Evolutionary conservation across 2,329 filamentous ascomycete species (phyloP).

Genomic region (Fusarium sp.): DNA sequence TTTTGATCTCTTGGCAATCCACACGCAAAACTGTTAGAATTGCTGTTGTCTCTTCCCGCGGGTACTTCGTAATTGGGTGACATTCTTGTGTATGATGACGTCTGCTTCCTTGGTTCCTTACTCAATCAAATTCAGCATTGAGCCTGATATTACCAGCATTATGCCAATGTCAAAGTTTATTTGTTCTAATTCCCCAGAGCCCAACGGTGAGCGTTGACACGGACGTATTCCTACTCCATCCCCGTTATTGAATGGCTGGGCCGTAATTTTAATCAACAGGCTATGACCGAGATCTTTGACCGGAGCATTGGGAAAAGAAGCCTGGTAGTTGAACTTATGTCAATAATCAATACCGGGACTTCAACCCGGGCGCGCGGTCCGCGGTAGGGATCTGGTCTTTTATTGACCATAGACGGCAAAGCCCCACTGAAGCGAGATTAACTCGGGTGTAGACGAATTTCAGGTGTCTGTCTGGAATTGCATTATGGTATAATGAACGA

Average conservation of each 20-base stretch:
- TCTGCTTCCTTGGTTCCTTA: conserved; percentile 9
- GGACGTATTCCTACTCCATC: background rate
- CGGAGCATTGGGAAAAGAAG: conserved; percentile 24
- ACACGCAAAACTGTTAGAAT: background rate
- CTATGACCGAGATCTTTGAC: conserved; percentile 9
- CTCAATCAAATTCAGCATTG: background rate
- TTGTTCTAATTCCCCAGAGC: conserved; percentile 1
- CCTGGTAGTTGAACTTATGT: conserved; percentile 16
- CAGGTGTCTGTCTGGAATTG: conserved; percentile 12
- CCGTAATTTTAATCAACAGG: conserved; percentile 18
- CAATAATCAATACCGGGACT: conserved; percentile 15
- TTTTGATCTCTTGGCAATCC: conserved; percentile 16
- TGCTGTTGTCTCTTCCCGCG: conserved; percentile 1
- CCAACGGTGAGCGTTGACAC: conserved; percentile 13
- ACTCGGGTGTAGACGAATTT: conserved; percentile 19
- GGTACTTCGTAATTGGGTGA: conserved; percentile 14
- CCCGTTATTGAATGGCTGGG: conserved; percentile 2
- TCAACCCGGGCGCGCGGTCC: conserved; percentile 23
- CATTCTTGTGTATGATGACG: conserved; percentile 14
- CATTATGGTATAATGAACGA: background rate
- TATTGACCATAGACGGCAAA: background rate
- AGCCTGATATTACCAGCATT: conserved; percentile 25
- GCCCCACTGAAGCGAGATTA: conserved; percentile 37
- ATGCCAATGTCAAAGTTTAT: conserved; percentile 25
- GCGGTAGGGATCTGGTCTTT: conserved; percentile 13